These are phyloP conservation scores for Asterella californica DNA, from an alignment of 225 moss, liverwort and hornwort species.

Conservation along the genomic window DNA sequence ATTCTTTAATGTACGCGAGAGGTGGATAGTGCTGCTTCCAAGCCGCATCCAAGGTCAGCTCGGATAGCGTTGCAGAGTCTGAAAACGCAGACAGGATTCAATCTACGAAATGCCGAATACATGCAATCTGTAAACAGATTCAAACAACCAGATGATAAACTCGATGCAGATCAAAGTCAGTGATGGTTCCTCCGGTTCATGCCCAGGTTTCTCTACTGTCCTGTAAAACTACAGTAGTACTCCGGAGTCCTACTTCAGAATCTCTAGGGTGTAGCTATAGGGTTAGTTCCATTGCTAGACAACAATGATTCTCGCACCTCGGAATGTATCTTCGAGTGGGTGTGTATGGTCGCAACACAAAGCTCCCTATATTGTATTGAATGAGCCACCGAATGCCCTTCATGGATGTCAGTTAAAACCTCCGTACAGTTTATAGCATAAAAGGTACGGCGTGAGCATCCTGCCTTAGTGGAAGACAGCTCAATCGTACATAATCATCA, in stretches of 20 bases:
- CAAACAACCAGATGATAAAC: background rate
- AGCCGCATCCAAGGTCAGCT: constrained; percentile 2
- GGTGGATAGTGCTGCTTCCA: constrained; percentile 2
- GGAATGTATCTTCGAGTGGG: background rate
- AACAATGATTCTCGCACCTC: background rate
- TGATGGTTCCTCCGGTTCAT: background rate
- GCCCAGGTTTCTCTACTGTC: background rate
- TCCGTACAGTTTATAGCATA: background rate
- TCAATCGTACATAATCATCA: background rate
- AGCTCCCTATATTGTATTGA: background rate
- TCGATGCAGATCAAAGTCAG: background rate
- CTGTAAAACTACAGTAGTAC: too few species aligned
- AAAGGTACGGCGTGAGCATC: background rate
- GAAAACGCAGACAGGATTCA: background rate
- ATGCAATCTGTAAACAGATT: background rate
- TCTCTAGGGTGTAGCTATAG: background rate
- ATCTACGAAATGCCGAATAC: background rate
- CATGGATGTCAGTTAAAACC: background rate
- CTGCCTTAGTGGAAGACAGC: constrained; percentile 2
- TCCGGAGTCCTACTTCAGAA: background rate
- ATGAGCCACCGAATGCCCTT: constrained; percentile 10
- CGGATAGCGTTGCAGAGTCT: background rate
- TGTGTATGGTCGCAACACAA: constrained; percentile 1
- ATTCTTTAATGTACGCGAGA: background rate
- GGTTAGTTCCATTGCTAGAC: background rate